A percentile compares a stretch with the other conserved stretches of the same genome.
phyloP scores from a whole-genome alignment of 805 yeast genomes.

The Lachancea mirantina region DNA sequence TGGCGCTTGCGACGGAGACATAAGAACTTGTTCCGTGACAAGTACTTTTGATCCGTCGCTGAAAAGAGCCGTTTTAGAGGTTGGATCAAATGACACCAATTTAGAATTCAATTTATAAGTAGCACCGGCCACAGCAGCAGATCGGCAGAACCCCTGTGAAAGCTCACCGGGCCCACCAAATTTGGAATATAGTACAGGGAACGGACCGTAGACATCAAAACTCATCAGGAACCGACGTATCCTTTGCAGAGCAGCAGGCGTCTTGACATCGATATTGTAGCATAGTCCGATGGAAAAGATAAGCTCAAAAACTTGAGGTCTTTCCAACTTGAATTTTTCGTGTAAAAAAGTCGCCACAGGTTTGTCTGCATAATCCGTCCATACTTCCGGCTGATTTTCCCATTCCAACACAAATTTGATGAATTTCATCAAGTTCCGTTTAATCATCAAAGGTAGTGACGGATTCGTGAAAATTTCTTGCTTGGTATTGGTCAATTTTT shows the following conservation, averaged over 20 bases:
- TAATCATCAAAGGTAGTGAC: slow-evolving; percentile 61
- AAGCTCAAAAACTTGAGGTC: slow-evolving; percentile 73
- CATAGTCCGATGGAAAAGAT: slow-evolving; percentile 82
- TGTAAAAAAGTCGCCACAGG: slow-evolving; percentile 55
- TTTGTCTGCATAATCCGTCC: slow-evolving; percentile 48
- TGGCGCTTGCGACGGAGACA: slow-evolving; percentile 65
- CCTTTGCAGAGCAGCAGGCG: slow-evolving; percentile 70
- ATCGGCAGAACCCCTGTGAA: slow-evolving; percentile 93
- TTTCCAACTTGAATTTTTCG: slow-evolving; percentile 61
- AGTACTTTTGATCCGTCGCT: slow-evolving; percentile 68
- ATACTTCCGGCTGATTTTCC: slow-evolving; percentile 49
- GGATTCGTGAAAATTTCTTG: slow-evolving; percentile 93
- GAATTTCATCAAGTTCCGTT: slow-evolving; percentile 79
- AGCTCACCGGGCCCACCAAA: slow-evolving; percentile 96
- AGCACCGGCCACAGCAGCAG: slow-evolving; percentile 97
- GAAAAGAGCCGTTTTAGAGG: slow-evolving; percentile 58
- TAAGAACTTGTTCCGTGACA: slow-evolving; percentile 71
- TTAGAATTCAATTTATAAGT: slow-evolving; percentile 77
- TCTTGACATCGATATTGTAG: slow-evolving; percentile 48
- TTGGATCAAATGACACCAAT: slow-evolving; percentile 58
- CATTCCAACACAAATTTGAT: slow-evolving; percentile 77
- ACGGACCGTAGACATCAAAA: slow-evolving; percentile 86
- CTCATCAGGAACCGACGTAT: slow-evolving; percentile 79
- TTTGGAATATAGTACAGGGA: slow-evolving; percentile 87
- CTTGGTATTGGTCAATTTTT: slow-evolving; percentile 75